These are phyloP conservation scores for Davidsoniella eucalypti DNA, from an alignment of 2,329 filamentous ascomycete species.

Conservation along the genomic window DNA sequence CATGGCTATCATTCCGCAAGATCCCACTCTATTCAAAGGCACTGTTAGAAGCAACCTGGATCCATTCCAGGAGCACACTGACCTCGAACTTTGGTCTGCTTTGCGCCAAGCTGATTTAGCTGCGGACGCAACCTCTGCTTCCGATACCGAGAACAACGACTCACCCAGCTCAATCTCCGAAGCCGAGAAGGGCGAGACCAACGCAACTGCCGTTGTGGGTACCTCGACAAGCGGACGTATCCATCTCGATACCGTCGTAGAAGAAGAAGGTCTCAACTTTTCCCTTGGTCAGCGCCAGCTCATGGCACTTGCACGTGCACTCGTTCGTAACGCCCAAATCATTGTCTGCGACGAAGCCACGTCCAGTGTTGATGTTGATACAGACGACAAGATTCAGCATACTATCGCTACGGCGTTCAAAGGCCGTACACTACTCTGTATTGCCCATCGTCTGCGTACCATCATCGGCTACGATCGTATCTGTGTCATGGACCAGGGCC, in stretches of 20 bases:
- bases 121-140: slow-evolving; percentile 24
- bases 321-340: slow-evolving; percentile 76
- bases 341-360: slow-evolving; percentile 97
- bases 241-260: slow-evolving; percentile 68
- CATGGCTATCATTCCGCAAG: slow-evolving; percentile 69
- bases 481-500: slow-evolving; percentile 84
- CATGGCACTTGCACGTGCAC: slow-evolving; percentile 80
- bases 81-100: slow-evolving; percentile 62
- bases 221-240: slow-evolving; percentile 32
- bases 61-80: slow-evolving; percentile 62
- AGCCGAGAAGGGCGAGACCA: slow-evolving; percentile 12
- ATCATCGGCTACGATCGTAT: slow-evolving; percentile 92
- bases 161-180: slow-evolving; percentile 19
- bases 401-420: slow-evolving; percentile 76
- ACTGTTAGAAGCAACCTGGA: slow-evolving; percentile 68
- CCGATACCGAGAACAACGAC: slow-evolving; percentile 15
- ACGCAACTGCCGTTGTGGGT: slow-evolving; percentile 8
- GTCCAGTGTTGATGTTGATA: slow-evolving; percentile 85
- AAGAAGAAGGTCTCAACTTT: slow-evolving; percentile 93
- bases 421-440: slow-evolving; percentile 78
- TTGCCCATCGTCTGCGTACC: slow-evolving; percentile 80
- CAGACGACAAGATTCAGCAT: slow-evolving; percentile 83
- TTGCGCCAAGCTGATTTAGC: slow-evolving; percentile 63
- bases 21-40: slow-evolving; percentile 67
- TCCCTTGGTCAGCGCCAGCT: slow-evolving; percentile 88